Percentiles rank a stretch among this genome's conserved stretches.
Evolutionary conservation across 2,329 filamentous ascomycete species (phyloP).

Genomic region (Pseudogymnoascus sp.): DNA sequence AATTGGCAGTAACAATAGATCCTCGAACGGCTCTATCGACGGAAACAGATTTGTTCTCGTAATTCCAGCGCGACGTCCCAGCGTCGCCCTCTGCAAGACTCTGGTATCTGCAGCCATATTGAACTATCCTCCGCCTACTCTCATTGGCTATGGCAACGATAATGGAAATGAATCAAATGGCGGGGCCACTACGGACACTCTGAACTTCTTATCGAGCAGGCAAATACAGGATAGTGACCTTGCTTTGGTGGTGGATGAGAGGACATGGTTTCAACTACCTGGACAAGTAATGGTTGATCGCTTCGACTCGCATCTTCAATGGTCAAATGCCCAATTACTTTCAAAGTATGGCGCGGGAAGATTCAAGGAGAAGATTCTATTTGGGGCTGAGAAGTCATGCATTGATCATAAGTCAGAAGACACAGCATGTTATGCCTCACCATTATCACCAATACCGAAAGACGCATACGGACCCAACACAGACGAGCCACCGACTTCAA

Average conservation of each 20-base stretch:
- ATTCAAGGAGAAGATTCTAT: slow-evolving; percentile 45
- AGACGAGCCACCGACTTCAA: slow-evolving; percentile 27
- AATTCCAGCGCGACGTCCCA: slow-evolving; percentile 38
- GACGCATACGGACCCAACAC: slow-evolving; percentile 40
- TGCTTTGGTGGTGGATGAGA: slow-evolving; percentile 43
- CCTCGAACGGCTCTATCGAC: neutral
- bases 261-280: slow-evolving; percentile 45
- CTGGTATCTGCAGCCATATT: slow-evolving; percentile 49
- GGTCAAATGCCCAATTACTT: slow-evolving; percentile 37
- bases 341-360: slow-evolving; percentile 17
- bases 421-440: slow-evolving; percentile 43
- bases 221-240: slow-evolving; percentile 44
- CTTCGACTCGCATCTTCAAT: slow-evolving; percentile 40
- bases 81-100: slow-evolving; percentile 44
- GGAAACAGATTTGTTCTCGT: slow-evolving; percentile 43
- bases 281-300: slow-evolving; percentile 46
- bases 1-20: neutral
- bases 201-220: slow-evolving; percentile 38
- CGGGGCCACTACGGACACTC: slow-evolving; percentile 13
- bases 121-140: slow-evolving; percentile 48
- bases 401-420: slow-evolving; percentile 34
- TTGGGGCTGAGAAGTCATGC: slow-evolving; percentile 46
- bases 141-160: slow-evolving; percentile 37
- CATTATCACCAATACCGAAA: slow-evolving; percentile 40
- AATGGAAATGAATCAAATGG: slow-evolving; percentile 7